A percentile compares a stretch with the other conserved stretches of the same genome.
phyloP scores from a whole-genome alignment of 768 basidiomycete species.

The Calocybe indica region DNA sequence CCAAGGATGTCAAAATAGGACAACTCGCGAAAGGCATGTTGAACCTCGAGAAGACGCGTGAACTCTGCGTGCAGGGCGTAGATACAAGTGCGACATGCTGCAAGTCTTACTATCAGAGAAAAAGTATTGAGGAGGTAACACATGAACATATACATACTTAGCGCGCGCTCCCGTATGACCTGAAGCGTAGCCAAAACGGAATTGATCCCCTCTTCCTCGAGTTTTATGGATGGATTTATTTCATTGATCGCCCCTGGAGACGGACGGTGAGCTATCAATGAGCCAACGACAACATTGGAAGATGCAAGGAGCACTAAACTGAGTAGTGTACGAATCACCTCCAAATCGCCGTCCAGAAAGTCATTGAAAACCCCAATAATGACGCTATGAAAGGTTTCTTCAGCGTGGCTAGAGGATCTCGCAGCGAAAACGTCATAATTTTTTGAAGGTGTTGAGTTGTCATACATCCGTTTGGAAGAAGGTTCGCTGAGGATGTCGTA shows the following conservation, averaged over 20 bases:
- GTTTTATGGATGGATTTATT: constrained; percentile 68
- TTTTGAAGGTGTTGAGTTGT: constrained; percentile 40
- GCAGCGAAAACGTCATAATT: constrained; percentile 51
- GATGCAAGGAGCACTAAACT: constrained; percentile 28
- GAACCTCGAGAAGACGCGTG: constrained; percentile 75
- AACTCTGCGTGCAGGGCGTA: constrained; percentile 68
- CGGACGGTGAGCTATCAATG: background rate
- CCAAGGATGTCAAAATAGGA: constrained; percentile 75
- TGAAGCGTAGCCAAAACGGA: constrained; percentile 67
- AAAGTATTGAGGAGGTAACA: background rate
- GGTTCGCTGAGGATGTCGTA: constrained; percentile 79
- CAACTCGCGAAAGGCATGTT: constrained; percentile 67
- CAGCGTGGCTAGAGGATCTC: constrained; percentile 50
- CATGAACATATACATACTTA: constrained; percentile 42
- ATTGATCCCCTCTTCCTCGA: constrained; percentile 77
- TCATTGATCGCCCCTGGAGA: constrained; percentile 66
- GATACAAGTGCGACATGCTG: constrained; percentile 74
- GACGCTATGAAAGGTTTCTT: constrained; percentile 76
- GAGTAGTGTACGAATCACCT: constrained; percentile 71
- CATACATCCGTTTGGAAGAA: constrained; percentile 61
- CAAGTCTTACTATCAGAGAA: constrained; percentile 2
- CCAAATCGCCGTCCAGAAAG: constrained; percentile 83
- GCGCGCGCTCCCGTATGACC: constrained; percentile 64
- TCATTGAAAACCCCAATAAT: constrained; percentile 73
- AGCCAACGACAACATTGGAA: constrained; percentile 17